Conservation (phyloP, 192 early-diverging fungal genomes). For the Coemansia sp. region DNA sequence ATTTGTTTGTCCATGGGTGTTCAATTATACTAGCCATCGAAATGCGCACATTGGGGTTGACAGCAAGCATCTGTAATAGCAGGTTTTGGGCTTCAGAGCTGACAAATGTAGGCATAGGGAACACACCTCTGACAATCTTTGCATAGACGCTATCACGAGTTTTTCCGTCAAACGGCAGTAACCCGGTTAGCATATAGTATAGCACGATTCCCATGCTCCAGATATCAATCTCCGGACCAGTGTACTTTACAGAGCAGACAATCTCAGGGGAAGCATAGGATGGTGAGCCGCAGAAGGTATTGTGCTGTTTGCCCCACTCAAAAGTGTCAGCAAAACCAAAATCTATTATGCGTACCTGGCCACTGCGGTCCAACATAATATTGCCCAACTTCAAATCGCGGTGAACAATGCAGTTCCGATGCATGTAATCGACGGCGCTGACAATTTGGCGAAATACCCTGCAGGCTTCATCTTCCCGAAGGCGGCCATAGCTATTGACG, state of each 20-base stretch:
- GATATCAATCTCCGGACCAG: conserved; percentile 85
- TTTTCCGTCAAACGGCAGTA: conserved; percentile 80
- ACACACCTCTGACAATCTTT: conserved; percentile 71
- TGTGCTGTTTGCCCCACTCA: conserved; percentile 49
- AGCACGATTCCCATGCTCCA: conserved; percentile 85
- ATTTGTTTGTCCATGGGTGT: conserved; percentile 80
- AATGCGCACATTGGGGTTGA: conserved; percentile 65
- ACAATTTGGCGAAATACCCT: conserved; percentile 79
- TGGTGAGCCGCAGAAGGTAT: conserved; percentile 62
- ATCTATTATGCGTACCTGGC: conserved; percentile 82
- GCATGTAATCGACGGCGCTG: conserved; percentile 71
- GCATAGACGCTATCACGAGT: conserved; percentile 77
- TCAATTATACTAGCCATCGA: conserved; percentile 63
- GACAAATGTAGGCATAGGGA: conserved; percentile 59
- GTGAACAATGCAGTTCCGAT: conserved; percentile 66
- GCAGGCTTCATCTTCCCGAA: conserved; percentile 82
- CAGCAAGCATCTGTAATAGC: conserved; percentile 68
- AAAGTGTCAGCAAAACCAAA: conserved; percentile 82
- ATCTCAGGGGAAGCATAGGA: conserved; percentile 85
- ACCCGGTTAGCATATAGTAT: conserved; percentile 79
- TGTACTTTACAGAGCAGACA: conserved; percentile 75
- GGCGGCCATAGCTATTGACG: conserved; percentile 69
- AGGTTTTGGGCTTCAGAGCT: conserved; percentile 58
- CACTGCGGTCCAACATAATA: conserved; percentile 69
- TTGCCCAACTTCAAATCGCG: conserved; percentile 86